Percentiles rank a stretch among this genome's conserved stretches.
Conservation (phyloP, 257 asterid species). For the Fraxinus cuspidata region DNA sequence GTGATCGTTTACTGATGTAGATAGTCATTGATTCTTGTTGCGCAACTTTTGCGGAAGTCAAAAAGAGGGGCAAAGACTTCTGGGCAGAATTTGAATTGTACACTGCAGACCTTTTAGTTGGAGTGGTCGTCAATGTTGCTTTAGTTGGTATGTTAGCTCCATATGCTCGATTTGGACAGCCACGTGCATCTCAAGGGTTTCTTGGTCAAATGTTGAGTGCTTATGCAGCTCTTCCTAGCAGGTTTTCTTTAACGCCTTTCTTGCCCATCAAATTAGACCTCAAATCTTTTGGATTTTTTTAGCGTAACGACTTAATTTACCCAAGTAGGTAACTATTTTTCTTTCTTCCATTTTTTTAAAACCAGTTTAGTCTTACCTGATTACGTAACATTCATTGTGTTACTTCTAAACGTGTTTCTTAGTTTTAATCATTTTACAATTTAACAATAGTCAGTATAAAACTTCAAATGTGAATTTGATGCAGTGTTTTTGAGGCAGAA, state of each 20-base stretch:
- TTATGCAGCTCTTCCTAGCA: conserved; percentile 94
- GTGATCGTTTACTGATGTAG: conserved; percentile 42
- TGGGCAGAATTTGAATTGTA: conserved; percentile 97
- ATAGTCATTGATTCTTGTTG: conserved; percentile 95
- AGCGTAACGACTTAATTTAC: not conserved
- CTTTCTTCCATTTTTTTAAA: too few relatives aligned
- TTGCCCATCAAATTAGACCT: not conserved
- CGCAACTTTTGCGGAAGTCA: conserved; percentile 95
- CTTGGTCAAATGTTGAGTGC: conserved; percentile 68
- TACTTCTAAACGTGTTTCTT: not conserved
- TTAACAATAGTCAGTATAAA: not conserved
- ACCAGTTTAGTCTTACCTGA: not conserved
- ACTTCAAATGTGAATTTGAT: conserved; percentile 18
- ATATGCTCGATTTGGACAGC: conserved; percentile 80
- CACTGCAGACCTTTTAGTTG: conserved; percentile 89
- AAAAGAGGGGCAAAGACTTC: conserved; percentile 92
- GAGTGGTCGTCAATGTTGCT: conserved; percentile 94
- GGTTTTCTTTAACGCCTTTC: conserved; percentile 40
- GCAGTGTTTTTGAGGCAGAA: conserved; percentile 95
- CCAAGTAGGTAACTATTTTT: too few relatives aligned
- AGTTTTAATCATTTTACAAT: not conserved
- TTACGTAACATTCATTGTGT: not conserved
- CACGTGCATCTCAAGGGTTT: conserved; percentile 63
- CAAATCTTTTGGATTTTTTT: not conserved
- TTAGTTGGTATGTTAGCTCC: conserved; percentile 97